Base-by-base conservation (phyloP, 108 stramenopile species). In the Pelagomonas calceolata region DNA sequence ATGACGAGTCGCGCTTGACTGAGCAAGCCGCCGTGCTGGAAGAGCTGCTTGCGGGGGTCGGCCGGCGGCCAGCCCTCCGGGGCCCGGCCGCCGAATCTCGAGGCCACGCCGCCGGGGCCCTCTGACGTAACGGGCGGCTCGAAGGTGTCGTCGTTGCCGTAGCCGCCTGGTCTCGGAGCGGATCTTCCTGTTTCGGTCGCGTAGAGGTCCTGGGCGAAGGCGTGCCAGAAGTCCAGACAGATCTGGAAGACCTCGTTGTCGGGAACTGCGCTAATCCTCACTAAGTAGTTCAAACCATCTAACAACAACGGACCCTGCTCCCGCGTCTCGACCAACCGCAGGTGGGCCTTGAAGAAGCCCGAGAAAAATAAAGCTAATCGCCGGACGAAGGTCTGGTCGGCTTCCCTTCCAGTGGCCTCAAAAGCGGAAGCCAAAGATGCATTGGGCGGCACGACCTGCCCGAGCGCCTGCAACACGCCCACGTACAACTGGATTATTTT, bases 171-270 rank as follows among this genome's bases (percentile, higher is more conserved):
- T 26, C 26, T 17, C 21, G 51, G 21, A 17, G 51, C 51, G 51
- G 21, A 17, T 32, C 31, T 30, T 5, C 64, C 64, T 15, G 64
- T 77, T 36, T 90, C 91, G 21, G 80, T 75, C 78, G 94, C 90
- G 85, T 97, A 98, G 34, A 99, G 84, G 72, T 96, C 95, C 75
- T 93, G 88, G 10, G 95, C 83, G 65, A 99, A 81, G 87, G 92
- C 90, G 75, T 94, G 90, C 94, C 95, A 99, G 44, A 91, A 94
- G 75, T 99, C 98, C 14, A 97, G 81, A 75, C 96, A 97, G 75
- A 97, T 97, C 66, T 96, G 88, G 82, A 97, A 99, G 68, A 99
- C 94, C 77, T 99, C 98, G 31, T 94, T 92, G 68, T 98, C 96
- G 45, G 90, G 87, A 0, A 97, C 95, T 72, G 94, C 94, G 12